Evolutionary conservation across 2,329 filamentous ascomycete genomes (phyloP).

Genomic region (Mariannaea sp.): DNA sequence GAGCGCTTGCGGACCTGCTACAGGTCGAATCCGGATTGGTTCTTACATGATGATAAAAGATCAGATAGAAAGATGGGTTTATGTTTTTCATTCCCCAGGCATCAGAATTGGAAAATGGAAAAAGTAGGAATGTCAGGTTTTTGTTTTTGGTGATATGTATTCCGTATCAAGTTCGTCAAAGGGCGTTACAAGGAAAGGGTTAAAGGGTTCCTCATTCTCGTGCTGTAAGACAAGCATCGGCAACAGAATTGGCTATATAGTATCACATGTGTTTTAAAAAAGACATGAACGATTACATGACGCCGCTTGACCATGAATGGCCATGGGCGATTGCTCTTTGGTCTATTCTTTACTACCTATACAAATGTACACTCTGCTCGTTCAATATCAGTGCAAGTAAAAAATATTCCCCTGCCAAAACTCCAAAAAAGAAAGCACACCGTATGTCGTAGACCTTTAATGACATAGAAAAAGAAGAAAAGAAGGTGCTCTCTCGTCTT

Average conservation of each 20-base stretch:
- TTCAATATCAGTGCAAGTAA: constrained; percentile 16
- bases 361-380: constrained; percentile 27
- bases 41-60: constrained; percentile 40
- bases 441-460: constrained; percentile 12
- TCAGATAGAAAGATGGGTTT: background rate
- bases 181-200: constrained; percentile 23
- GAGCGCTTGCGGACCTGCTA: constrained; percentile 60
- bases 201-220: constrained; percentile 6
- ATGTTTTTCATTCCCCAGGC: background rate
- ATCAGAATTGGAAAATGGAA: too few species aligned
- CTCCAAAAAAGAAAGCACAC: constrained; percentile 24
- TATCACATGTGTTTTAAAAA: constrained; percentile 31
- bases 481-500: background rate
- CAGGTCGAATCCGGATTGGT: constrained; percentile 55
- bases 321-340: constrained; percentile 22
- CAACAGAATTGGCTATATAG: constrained; percentile 12
- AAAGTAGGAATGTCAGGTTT: constrained; percentile 2
- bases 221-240: constrained; percentile 10
- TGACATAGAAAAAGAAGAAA: background rate
- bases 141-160: constrained; percentile 2
- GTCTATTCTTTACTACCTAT: constrained; percentile 34
- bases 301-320: constrained; percentile 18
- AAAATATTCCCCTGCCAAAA: constrained; percentile 23
- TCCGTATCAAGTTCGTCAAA: constrained; percentile 21
- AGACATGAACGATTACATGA: constrained; percentile 33